Base-by-base conservation (phyloP, 2,329 filamentous ascomycete species). In the Exserohilum turcica region DNA sequence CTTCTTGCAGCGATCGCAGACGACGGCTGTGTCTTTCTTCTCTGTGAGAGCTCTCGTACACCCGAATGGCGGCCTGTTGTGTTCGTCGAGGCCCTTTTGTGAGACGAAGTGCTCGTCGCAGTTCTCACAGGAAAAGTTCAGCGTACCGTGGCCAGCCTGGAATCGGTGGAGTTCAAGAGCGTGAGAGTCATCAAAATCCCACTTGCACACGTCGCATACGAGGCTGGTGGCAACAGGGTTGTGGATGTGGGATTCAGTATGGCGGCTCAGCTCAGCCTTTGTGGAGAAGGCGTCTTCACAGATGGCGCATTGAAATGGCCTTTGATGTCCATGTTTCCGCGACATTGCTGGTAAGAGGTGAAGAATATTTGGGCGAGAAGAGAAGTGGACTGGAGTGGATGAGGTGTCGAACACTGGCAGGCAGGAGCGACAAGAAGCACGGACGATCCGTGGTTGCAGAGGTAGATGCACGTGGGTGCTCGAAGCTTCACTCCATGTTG, bases 121-220 rank as follows among this genome's bases (percentile, higher is more conserved):
- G 6, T 51, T 48, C 3, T 54, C 54, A 33, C 52, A 60, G 9
- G 15, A 2, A 18, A 52, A 29, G 2, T 32, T 13, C 3, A 27
- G 6, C 16, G 37, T 15, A 6, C 21, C 24, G 40, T 70, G 66
- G 5, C 58, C 54, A 9, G 18, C 53, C 15, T 43, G 27, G 12
- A 55, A 48, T 29, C 48, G 43, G 32, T 71, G 68, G 0, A 49
- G 27, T 29, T 70, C 66, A 0, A 71, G 59, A 0, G 56, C 56
- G n/a, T 62, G 43, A 2, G 54, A 52, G 49, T 68, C 63, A 9
- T 46, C 21, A 18, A 67, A 70, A 1, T 33, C 19, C 48, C 54
- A 61, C 0, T 38, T 12, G 42, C 68, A 71, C 0, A 33, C 27
- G 2, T 43, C n/a, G 32, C 64, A 69, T 6, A 37, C n/a, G 19